Percentiles rank a stretch among this genome's conserved stretches.
These are phyloP conservation scores for Carex pumila DNA, from an alignment of 176 grass and related monocot species.

Conservation along the genomic window DNA sequence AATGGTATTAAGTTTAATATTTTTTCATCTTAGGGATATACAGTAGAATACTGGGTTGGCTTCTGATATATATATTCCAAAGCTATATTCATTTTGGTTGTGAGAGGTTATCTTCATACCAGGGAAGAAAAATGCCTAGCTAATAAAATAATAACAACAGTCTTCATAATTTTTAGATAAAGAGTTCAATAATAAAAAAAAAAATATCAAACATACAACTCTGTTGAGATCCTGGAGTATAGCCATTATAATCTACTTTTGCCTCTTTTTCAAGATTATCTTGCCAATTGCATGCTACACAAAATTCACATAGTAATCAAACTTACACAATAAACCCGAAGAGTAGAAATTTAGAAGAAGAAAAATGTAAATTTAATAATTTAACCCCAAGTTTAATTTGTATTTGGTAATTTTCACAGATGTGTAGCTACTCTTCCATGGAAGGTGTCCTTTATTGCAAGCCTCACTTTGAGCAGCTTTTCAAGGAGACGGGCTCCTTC, in stretches of 20 bases:
- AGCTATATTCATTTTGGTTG: not conserved
- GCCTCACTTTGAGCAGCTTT: conserved; percentile 97
- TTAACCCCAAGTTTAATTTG: not conserved
- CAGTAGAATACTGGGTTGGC: not conserved
- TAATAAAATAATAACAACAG: not conserved
- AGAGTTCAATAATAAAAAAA: not conserved
- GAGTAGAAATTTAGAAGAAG: too few relatives aligned
- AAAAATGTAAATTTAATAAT: not conserved
- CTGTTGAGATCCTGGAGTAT: too few relatives aligned
- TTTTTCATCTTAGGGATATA: not conserved
- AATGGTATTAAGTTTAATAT: not conserved
- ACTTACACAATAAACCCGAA: not conserved
- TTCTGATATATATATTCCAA: not conserved
- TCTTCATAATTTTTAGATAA: not conserved
- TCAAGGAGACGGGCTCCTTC: conserved; percentile 95
- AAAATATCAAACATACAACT: not conserved
- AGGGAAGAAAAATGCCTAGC: not conserved
- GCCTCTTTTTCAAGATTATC: not conserved
- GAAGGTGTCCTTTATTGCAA: conserved; percentile 96
- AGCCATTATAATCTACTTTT: too few relatives aligned
- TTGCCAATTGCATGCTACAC: not conserved
- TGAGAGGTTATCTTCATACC: not conserved
- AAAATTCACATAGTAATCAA: not conserved
- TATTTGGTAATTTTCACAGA: conserved; percentile 31
- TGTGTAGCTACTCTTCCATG: conserved; percentile 97